These are phyloP conservation scores for Talaromyces verruculosus DNA, from an alignment of 2,329 filamentous ascomycete species.

Conservation along the genomic window DNA sequence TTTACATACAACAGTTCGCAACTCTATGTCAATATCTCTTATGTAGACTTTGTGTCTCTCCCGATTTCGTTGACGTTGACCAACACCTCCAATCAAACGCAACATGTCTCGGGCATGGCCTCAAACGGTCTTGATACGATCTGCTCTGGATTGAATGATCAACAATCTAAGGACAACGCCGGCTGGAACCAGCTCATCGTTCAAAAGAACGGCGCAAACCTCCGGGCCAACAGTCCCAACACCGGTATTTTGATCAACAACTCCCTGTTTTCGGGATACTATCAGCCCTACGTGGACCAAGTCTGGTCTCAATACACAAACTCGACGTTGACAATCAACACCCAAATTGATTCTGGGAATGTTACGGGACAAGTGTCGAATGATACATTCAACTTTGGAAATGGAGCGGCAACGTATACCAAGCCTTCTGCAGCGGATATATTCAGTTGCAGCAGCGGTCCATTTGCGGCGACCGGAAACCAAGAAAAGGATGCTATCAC, in stretches of 20 bases:
- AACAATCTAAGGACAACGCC: slow-evolving; percentile 56
- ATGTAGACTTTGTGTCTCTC: slow-evolving; percentile 71
- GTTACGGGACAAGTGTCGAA: slow-evolving; percentile 52
- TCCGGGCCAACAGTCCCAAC: slow-evolving; percentile 46
- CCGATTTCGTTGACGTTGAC: slow-evolving; percentile 60
- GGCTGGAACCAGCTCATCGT: slow-evolving; percentile 64
- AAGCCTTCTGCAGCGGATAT: slow-evolving; percentile 63
- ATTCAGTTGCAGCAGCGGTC: slow-evolving; percentile 64
- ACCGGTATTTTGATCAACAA: slow-evolving; percentile 44
- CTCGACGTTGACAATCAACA: slow-evolving; percentile 59
- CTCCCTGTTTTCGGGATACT: slow-evolving; percentile 53
- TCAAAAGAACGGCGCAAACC: slow-evolving; percentile 42
- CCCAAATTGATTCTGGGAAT: slow-evolving; percentile 60
- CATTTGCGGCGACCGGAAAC: slow-evolving; percentile 52
- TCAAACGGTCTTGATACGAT: slow-evolving; percentile 58
- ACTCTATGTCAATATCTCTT: slow-evolving; percentile 68
- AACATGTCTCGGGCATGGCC: slow-evolving; percentile 60
- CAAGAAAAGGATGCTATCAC: slow-evolving; percentile 61
- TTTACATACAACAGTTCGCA: slow-evolving; percentile 64
- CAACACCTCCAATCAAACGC: slow-evolving; percentile 43
- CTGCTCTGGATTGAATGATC: slow-evolving; percentile 54
- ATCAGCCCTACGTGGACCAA: slow-evolving; percentile 52
- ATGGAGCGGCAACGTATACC: slow-evolving; percentile 52
- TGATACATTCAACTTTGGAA: slow-evolving; percentile 45
- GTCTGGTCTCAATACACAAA: slow-evolving; percentile 52